A percentile compares a stretch with the other conserved stretches of the same genome.
phyloP scores from a whole-genome alignment of 352 stramenopile genomes.

The Phytopythium kandeliae region DNA sequence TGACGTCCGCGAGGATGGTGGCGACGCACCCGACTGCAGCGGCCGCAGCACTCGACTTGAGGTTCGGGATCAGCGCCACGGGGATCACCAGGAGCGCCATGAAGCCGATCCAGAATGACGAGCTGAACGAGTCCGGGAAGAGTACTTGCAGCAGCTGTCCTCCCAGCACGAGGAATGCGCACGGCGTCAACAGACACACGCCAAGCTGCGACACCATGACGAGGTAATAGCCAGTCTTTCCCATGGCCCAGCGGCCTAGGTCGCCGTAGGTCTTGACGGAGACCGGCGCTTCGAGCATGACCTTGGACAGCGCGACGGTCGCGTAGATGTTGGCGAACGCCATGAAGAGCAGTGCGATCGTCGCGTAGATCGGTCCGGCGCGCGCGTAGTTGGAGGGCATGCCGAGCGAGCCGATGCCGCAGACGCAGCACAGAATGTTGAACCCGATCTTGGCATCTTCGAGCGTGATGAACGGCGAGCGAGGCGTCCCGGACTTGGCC shows the following conservation, averaged over 20 bases:
- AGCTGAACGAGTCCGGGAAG: slow-evolving; percentile 44
- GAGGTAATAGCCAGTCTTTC: slow-evolving; percentile 27
- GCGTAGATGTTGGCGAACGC: slow-evolving; percentile 60
- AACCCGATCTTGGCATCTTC: slow-evolving; percentile 16
- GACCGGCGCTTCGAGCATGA: slow-evolving; percentile 25
- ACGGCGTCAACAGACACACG: slow-evolving; percentile 39
- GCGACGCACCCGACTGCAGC: slow-evolving; percentile 23
- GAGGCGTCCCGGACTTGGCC: background rate
- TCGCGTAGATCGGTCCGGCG: slow-evolving; percentile 35
- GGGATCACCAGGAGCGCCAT: slow-evolving; percentile 26
- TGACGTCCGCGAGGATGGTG: slow-evolving; percentile 26
- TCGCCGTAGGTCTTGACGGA: slow-evolving; percentile 43
- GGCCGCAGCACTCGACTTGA: slow-evolving; percentile 19
- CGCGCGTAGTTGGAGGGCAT: slow-evolving; percentile 66
- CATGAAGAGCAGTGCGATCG: slow-evolving; percentile 52
- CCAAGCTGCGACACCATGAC: slow-evolving; percentile 39
- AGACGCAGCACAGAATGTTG: slow-evolving; percentile 64
- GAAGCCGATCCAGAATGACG: slow-evolving; percentile 34
- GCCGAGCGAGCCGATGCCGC: slow-evolving; percentile 56
- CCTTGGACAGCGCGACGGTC: slow-evolving; percentile 33
- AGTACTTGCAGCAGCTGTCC: slow-evolving; percentile 38
- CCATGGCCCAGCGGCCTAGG: slow-evolving; percentile 37
- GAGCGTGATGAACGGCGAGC: background rate
- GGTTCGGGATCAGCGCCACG: slow-evolving; percentile 23
- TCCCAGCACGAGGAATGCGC: slow-evolving; percentile 46